These are phyloP conservation scores for Quercus suber DNA, from an alignment of 306 rosid genomes.

Conservation along the genomic window DNA sequence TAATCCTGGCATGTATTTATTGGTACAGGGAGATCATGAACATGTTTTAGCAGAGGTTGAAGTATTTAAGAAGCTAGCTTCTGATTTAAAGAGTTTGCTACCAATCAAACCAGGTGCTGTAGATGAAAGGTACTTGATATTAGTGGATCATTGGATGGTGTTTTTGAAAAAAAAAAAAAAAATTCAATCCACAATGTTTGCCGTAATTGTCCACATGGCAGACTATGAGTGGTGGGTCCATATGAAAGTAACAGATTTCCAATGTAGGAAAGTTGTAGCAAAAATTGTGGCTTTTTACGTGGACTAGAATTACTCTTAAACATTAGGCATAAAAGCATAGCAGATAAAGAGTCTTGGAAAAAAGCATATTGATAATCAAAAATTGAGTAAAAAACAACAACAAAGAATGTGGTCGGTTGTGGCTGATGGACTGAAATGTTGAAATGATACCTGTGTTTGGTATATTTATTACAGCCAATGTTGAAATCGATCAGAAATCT, in stretches of 20 bases:
- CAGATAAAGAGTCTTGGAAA: too few species aligned
- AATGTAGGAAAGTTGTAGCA: too few species aligned
- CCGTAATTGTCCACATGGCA: too few species aligned
- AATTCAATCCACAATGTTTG: too few species aligned
- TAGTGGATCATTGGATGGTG: neutral
- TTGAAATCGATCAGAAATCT: neutral
- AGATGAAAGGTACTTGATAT: constrained; percentile 9
- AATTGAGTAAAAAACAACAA: neutral
- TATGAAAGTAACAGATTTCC: too few species aligned
- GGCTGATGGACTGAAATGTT: neutral
- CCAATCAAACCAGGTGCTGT: constrained; percentile 8
- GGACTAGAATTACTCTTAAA: too few species aligned
- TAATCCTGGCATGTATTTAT: neutral
- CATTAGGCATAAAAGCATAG: too few species aligned
- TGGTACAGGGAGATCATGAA: constrained; percentile 22
- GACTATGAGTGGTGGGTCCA: too few species aligned
- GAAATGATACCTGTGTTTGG: neutral
- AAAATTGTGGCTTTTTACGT: too few species aligned
- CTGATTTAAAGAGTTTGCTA: constrained; percentile 19
- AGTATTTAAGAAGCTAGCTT: constrained; percentile 17
- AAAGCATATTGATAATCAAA: neutral
- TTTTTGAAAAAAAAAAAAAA: neutral
- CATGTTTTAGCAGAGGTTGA: constrained; percentile 16
- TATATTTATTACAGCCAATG: neutral
- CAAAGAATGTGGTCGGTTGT: neutral